phyloP scores from a whole-genome alignment of 1,284 basidiomycete genomes.

The Malassezia equina region DNA sequence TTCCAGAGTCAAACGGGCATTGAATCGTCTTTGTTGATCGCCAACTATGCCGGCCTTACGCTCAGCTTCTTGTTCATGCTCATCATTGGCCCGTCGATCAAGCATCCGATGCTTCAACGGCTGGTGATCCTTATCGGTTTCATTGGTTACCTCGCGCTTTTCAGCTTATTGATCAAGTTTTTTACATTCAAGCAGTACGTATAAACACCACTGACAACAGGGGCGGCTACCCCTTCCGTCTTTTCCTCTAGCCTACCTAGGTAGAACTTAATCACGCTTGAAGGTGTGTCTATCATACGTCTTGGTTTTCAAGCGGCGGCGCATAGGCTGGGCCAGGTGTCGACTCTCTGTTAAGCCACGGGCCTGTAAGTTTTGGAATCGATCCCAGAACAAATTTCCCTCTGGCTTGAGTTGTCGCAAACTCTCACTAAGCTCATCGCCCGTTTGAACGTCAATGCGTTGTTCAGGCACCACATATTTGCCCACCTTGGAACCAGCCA shows the following conservation, averaged over 20 bases:
- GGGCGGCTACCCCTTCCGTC: conserved; percentile 14
- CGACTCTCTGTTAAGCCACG: conserved; percentile 68
- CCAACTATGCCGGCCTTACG: conserved; percentile 53
- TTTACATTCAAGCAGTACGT: conserved; percentile 10
- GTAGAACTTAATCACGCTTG: conserved; percentile 11
- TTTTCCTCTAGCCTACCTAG: conserved; percentile 9
- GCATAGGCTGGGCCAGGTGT: conserved; percentile 48
- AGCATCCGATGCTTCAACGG: background rate
- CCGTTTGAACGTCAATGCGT: conserved; percentile 65
- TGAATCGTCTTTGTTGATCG: conserved; percentile 77
- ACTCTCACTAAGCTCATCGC: conserved; percentile 80
- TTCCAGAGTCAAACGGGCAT: conserved; percentile 84
- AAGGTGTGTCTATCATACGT: conserved; percentile 15
- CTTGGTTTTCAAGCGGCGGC: background rate
- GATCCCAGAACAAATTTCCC: conserved; percentile 82
- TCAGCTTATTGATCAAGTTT: conserved; percentile 3
- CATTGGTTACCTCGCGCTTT: background rate
- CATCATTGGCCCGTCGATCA: conserved; percentile 1
- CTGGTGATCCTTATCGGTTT: conserved; percentile 3
- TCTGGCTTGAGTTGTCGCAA: conserved; percentile 79
- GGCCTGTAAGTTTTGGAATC: conserved; percentile 71
- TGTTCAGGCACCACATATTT: conserved; percentile 22
- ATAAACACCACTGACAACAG: background rate
- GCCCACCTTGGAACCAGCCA: conserved; percentile 27
- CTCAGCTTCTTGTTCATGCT: conserved; percentile 1